Conservation (phyloP, 495 filamentous ascomycete species). For the Massariosphaeria phaeospora region DNA sequence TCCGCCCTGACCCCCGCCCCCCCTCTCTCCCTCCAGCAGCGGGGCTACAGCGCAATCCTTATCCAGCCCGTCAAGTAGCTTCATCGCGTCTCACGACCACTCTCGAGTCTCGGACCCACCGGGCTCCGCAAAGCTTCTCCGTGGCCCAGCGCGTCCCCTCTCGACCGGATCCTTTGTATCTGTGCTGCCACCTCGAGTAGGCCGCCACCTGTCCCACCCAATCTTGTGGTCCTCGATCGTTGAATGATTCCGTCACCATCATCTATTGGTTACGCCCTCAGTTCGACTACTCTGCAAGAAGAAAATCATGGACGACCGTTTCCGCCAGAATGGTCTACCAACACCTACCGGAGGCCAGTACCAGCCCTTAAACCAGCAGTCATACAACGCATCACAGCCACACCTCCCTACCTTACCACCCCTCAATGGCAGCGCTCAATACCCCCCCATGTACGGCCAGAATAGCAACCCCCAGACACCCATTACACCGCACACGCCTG, state of each 20-base stretch:
- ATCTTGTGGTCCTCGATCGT: conserved; percentile 5
- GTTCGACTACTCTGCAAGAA: conserved; percentile 16
- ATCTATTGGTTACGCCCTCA: conserved; percentile 22
- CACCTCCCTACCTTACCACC: conserved; percentile 31
- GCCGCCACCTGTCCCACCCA: conserved; percentile 12
- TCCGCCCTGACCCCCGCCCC: background rate
- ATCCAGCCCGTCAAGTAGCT: background rate
- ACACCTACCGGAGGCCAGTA: conserved; percentile 22
- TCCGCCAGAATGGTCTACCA: conserved; percentile 25
- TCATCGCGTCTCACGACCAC: conserved; percentile 8
- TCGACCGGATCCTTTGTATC: conserved; percentile 7
- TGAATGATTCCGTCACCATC: conserved; percentile 19
- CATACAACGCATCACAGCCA: conserved; percentile 21
- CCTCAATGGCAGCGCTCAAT: conserved; percentile 21
- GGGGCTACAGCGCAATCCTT: background rate
- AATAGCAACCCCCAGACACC: conserved; percentile 29
- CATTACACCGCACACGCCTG: conserved; percentile 25
- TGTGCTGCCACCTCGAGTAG: conserved; percentile 14
- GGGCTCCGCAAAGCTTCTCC: conserved; percentile 22
- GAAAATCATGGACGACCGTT: conserved; percentile 34
- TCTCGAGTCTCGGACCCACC: conserved; percentile 21
- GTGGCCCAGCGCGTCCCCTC: conserved; percentile 10
- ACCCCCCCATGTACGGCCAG: conserved; percentile 27
- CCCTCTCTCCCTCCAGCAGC: background rate
- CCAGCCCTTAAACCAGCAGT: conserved; percentile 21